These are phyloP conservation scores for Ceratocystis alfenasii DNA, from an alignment of 2,329 filamentous ascomycete species.

Conservation along the genomic window DNA sequence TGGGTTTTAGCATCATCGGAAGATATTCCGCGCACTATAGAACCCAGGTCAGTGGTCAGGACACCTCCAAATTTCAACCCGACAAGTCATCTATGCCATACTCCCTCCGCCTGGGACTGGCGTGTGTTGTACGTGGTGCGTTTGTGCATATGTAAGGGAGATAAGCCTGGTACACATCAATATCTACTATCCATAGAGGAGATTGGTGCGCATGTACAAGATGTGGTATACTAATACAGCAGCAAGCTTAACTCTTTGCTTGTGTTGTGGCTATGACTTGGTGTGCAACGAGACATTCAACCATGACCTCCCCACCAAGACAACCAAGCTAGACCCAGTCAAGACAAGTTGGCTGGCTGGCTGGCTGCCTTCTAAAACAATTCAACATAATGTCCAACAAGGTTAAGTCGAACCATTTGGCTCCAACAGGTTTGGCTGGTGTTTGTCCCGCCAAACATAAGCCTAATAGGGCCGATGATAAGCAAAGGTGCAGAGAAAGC, in stretches of 20 bases:
- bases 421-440: neutral
- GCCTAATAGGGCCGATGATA: neutral
- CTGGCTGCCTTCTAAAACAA: neutral
- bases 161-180: neutral
- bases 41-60: neutral
- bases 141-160: neutral
- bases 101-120: neutral
- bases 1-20: neutral
- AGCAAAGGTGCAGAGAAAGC: neutral
- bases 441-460: neutral
- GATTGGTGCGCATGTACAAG: neutral
- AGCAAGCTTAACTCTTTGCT: neutral
- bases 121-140: neutral
- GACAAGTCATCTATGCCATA: neutral
- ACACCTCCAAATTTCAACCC: neutral
- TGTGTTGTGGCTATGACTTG: neutral
- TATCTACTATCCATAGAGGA: neutral
- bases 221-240: neutral
- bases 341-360: neutral
- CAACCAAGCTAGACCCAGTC: neutral
- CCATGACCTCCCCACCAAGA: neutral
- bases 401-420: neutral
- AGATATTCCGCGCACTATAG: neutral
- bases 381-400: neutral
- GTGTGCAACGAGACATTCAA: neutral